Percentiles rank a stretch among this genome's conserved stretches.
These are phyloP conservation scores for Myriosclerotinia scirpicola DNA, from an alignment of 2,329 filamentous ascomycete species.

Conservation along the genomic window DNA sequence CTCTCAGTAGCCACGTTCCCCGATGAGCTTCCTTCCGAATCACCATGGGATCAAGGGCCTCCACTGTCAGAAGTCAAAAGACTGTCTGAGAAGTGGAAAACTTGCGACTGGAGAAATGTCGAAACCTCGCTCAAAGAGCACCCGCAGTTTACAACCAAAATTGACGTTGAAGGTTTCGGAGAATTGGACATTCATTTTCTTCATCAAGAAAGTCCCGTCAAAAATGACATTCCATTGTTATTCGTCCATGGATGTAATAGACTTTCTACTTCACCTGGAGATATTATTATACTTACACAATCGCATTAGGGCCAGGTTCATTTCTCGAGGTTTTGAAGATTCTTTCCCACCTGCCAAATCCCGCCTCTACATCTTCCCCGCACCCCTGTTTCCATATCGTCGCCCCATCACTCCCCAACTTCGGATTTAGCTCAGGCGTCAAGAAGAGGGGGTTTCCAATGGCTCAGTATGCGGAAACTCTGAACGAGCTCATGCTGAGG, in stretches of 20 bases:
- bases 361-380: too few relatives aligned
- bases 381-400: too few relatives aligned
- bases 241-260: constrained; percentile 54
- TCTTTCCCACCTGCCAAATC: too few relatives aligned
- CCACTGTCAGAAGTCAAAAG: constrained; percentile 8
- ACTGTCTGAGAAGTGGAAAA: constrained; percentile 8
- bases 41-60: constrained; percentile 11
- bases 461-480: too few relatives aligned
- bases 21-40: neutral
- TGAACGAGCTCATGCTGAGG: constrained; percentile 65
- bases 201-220: constrained; percentile 48
- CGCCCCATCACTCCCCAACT: too few relatives aligned
- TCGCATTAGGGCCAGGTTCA: constrained; percentile 58
- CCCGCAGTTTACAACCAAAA: constrained; percentile 39
- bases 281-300: neutral
- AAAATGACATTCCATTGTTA: constrained; percentile 61
- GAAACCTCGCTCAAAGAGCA: constrained; percentile 33
- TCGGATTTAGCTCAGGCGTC: too few relatives aligned
- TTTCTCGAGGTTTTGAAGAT: constrained; percentile 58
- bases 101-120: neutral
- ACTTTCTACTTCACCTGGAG: neutral
- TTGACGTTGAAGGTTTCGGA: constrained; percentile 58
- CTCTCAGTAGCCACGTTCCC: constrained; percentile 2
- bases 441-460: too few relatives aligned
- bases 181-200: constrained; percentile 63